Base-by-base conservation (phyloP, 495 filamentous ascomycete genomes). In the Podospora pseudoanserina region DNA sequence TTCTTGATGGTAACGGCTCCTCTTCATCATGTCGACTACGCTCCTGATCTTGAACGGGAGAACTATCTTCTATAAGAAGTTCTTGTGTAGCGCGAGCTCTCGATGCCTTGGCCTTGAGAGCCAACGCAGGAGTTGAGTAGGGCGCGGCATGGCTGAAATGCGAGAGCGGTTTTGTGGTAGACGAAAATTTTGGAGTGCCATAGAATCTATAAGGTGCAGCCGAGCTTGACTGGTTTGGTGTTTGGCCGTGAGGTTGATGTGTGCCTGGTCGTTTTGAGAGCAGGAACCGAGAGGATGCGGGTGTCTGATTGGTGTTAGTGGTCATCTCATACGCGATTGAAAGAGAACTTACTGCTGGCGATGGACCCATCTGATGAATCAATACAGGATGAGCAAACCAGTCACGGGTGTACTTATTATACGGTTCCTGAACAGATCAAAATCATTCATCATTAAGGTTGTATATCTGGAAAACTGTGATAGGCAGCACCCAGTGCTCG, bases 231-330 rank as follows among this genome's bases (percentile, higher is more conserved):
- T 69, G 68, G 55, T 72, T 75, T 26, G 77, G 74, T 11, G 76
- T 79, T 64, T 79, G 78, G 20, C 49, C 65, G 18, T 73, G 73
- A 20, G 65, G 18, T 20, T 74, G 72, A 62, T 79, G 79, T 15
- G 76, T 75, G 4, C 56, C 60, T 57, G 62, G 64, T 30, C 75
- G 69, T 71, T 76, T 81, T 18, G 80, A 74, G 63, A 76, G 74
- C 19, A 82, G 68, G 67, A 82, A 83, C 16, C 80, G 78, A 49
- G 76, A 76, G 2, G 81, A 75, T 16, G 78, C 79, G 5, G 80
- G 80, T 13, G 81, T 83, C 81, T 83, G 34, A 5, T 19, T 15
- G 19, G 34, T 57, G 60, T 6, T 20, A 28, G 23, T 61, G 20
- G 18, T 62, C 39, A 23, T 5, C 20, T 28, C 1, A 39, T 5